These are phyloP conservation scores for Plectosphaerella plurivora DNA, from an alignment of 2,329 filamentous ascomycete genomes.

Conservation along the genomic window DNA sequence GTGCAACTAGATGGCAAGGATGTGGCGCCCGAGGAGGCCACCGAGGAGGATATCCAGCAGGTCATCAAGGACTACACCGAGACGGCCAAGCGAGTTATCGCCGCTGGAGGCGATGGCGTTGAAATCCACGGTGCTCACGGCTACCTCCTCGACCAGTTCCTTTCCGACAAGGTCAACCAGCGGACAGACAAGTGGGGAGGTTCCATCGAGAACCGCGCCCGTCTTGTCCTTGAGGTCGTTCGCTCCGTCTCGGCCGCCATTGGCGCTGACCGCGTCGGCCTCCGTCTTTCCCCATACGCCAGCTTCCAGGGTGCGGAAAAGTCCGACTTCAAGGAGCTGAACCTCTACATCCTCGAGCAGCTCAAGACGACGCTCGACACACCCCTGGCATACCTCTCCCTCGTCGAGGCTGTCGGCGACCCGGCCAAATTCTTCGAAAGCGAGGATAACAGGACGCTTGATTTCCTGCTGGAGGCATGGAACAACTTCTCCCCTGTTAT, in stretches of 20 bases:
- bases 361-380: conserved; percentile 19
- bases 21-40: conserved; percentile 18
- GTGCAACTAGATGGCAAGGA: conserved; percentile 1
- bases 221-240: conserved; percentile 53
- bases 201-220: conserved; percentile 60
- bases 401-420: conserved; percentile 28
- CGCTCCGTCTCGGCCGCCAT: conserved; percentile 46
- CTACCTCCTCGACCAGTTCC: conserved; percentile 63
- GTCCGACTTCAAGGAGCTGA: conserved; percentile 22
- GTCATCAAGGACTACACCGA: conserved; percentile 60
- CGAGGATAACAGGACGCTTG: conserved; percentile 13
- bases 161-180: conserved; percentile 54
- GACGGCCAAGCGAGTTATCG: conserved; percentile 54
- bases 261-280: conserved; percentile 35
- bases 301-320: conserved; percentile 12
- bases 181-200: conserved; percentile 64
- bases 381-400: conserved; percentile 26
- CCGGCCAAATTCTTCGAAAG: conserved; percentile 9
- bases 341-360: conserved; percentile 17
- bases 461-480: conserved; percentile 24
- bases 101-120: conserved; percentile 71
- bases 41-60: conserved; percentile 57
- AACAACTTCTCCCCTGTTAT: conserved; percentile 20
- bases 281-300: conserved; percentile 25
- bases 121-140: conserved; percentile 65